These are phyloP conservation scores for Cinchona pubescens DNA, from an alignment of 257 asterid species.

Conservation along the genomic window DNA sequence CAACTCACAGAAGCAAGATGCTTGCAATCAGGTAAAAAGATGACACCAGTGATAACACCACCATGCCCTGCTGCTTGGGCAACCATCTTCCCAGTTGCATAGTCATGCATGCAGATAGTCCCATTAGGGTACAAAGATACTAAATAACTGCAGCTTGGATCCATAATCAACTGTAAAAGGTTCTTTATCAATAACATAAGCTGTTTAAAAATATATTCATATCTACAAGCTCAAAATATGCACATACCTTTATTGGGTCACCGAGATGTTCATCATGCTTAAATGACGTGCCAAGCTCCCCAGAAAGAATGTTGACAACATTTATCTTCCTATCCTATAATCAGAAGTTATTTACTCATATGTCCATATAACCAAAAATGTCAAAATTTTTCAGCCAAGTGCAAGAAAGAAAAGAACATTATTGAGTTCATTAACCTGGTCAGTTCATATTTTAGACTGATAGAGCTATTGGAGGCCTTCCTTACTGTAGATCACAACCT, in stretches of 20 bases:
- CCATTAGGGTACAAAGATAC: conserved; percentile 59
- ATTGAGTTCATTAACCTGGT: not conserved
- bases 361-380: too few relatives aligned
- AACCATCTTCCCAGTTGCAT: conserved; percentile 50
- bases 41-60: conserved; percentile 51
- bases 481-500: too few relatives aligned
- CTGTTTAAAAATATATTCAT: conserved; percentile 13
- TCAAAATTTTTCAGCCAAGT: not conserved
- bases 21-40: conserved; percentile 65
- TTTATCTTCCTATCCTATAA: conserved; percentile 60
- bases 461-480: not conserved
- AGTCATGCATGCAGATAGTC: conserved; percentile 56
- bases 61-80: conserved; percentile 67
- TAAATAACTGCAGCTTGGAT: conserved; percentile 57
- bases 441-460: not conserved
- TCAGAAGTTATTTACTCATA: not conserved
- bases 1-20: conserved; percentile 66
- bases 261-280: conserved; percentile 44
- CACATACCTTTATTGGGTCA: conserved; percentile 56
- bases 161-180: conserved; percentile 49
- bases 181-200: conserved; percentile 15
- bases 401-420: not conserved
- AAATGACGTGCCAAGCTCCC: conserved; percentile 50
- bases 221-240: conserved; percentile 11
- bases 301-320: conserved; percentile 43